A percentile compares a stretch with the other conserved stretches of the same genome.
Evolutionary conservation across 2,329 filamentous ascomycete genomes (phyloP).

Genomic region (Emergomyces pasteurianus): DNA sequence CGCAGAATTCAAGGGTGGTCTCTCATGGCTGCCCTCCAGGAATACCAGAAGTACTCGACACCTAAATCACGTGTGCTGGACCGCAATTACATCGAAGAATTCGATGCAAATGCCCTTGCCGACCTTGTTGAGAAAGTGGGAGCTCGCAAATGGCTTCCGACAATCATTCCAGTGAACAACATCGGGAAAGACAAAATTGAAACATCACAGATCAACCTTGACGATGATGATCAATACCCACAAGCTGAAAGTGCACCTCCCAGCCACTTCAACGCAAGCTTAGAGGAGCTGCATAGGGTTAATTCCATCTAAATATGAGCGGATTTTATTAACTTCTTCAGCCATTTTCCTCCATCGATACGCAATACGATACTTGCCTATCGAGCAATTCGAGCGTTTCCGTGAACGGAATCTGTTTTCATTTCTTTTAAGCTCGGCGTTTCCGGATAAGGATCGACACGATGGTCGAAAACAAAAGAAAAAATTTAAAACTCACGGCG

Average conservation of each 20-base stretch:
- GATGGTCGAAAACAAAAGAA: background rate
- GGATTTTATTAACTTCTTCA: background rate
- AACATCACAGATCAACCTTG: background rate
- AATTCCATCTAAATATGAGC: background rate
- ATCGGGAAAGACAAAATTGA: background rate
- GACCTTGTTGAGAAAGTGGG: slow-evolving; percentile 11
- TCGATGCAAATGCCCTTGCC: slow-evolving; percentile 15
- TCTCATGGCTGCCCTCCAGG: slow-evolving; percentile 49
- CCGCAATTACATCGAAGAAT: slow-evolving; percentile 18
- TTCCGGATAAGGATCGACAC: background rate
- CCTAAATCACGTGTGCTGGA: slow-evolving; percentile 36
- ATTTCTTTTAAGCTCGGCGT: background rate
- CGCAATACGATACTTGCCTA: background rate
- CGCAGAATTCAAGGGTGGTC: slow-evolving; percentile 62
- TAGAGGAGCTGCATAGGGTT: slow-evolving; percentile 1
- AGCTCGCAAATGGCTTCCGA: slow-evolving; percentile 10
- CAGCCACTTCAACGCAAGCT: background rate
- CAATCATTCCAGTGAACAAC: background rate
- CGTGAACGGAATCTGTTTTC: background rate
- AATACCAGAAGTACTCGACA: slow-evolving; percentile 55
- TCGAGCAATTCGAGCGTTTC: background rate
- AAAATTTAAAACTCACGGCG: background rate
- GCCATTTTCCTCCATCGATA: background rate
- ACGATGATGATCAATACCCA: background rate
- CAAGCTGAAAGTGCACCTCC: slow-evolving; percentile 5